Evolutionary conservation across 176 grass and related monocot genomes (phyloP).

Genomic region (Phoenix roebelenii): DNA sequence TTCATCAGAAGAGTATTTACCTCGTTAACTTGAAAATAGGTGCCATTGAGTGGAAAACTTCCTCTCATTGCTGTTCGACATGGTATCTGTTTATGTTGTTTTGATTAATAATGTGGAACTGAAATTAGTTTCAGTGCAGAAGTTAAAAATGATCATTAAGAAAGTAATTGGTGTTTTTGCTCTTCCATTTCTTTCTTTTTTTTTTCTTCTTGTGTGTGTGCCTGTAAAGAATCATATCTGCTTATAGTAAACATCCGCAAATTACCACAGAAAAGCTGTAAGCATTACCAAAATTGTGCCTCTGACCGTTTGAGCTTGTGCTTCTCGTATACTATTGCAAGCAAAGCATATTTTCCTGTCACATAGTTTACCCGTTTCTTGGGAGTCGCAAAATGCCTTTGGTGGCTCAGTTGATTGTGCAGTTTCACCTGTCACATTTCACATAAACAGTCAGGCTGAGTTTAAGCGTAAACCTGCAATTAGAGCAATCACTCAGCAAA

Average conservation of each 20-base stretch:
- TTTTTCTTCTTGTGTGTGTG: too few species aligned
- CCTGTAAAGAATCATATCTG: too few species aligned
- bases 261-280: background rate
- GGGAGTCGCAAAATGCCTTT: slow-evolving; percentile 41
- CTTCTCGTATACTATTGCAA: slow-evolving; percentile 64
- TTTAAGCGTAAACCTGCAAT: background rate
- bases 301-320: slow-evolving; percentile 57
- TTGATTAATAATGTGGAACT: too few species aligned
- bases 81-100: slow-evolving; percentile 49
- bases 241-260: too few species aligned
- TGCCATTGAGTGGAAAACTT: slow-evolving; percentile 96
- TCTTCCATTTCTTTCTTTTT: too few species aligned
- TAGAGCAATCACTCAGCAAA: background rate
- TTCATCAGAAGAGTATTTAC: slow-evolving; percentile 21
- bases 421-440: slow-evolving; percentile 52
- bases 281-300: slow-evolving; percentile 57
- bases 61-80: slow-evolving; percentile 94
- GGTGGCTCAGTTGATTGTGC: slow-evolving; percentile 75
- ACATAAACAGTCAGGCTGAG: background rate
- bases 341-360: slow-evolving; percentile 40
- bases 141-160: too few species aligned
- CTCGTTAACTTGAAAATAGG: slow-evolving; percentile 99
- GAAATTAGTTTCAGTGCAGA: too few species aligned
- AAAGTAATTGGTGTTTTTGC: too few species aligned
- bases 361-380: slow-evolving; percentile 47